Conservation (phyloP, 2,329 filamentous ascomycete species). For the Venturiaceae sp. region DNA sequence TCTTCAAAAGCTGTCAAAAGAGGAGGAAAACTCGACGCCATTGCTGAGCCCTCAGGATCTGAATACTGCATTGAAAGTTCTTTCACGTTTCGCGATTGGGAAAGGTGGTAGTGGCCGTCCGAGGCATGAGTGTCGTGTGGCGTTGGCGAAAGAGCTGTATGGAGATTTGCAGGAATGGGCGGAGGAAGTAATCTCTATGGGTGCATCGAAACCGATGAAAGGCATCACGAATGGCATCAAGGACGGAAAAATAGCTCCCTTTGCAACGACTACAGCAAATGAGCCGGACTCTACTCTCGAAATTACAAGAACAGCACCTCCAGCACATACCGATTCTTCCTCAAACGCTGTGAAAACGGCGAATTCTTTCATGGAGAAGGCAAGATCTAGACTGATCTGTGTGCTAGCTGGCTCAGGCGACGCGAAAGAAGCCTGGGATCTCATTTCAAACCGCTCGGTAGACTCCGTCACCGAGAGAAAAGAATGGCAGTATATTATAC, state of each 20-base stretch:
- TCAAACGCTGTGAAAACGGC: no score
- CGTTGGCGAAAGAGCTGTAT: not conserved
- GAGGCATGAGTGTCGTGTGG: not conserved
- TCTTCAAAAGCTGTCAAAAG: slow-evolving; percentile 23
- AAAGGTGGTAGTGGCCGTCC: not conserved
- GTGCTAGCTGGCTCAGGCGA: not conserved
- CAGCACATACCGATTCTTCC: no score
- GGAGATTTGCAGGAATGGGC: not conserved
- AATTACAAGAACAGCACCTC: no score
- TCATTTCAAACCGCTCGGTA: not conserved
- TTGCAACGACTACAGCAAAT: no score
- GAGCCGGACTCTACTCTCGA: no score
- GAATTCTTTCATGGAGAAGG: not conserved
- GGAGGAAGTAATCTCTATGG: no score
- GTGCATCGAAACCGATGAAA: not conserved
- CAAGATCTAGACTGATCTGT: not conserved
- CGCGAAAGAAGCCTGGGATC: not conserved
- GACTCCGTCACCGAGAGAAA: not conserved
- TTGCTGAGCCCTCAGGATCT: not conserved
- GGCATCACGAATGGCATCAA: no score
- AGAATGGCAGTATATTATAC: not conserved
- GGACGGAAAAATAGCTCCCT: no score
- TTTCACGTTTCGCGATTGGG: not conserved
- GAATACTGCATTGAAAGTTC: not conserved
- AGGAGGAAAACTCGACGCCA: not conserved